phyloP scores from a whole-genome alignment of 495 filamentous ascomycete species.

The Penicillium macrosclerotiorum region DNA sequence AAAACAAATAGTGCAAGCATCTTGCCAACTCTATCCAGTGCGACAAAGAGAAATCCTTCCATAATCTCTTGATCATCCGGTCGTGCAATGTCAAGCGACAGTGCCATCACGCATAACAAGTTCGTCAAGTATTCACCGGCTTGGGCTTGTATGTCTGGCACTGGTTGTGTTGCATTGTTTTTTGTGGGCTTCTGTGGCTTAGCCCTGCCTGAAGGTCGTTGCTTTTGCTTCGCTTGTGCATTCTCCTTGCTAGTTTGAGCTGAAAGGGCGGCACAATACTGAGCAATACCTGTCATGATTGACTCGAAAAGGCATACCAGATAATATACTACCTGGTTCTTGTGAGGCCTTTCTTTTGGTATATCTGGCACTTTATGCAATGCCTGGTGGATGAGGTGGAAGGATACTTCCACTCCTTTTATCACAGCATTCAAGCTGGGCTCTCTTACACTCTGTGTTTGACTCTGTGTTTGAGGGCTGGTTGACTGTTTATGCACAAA shows the following conservation, averaged over 20 bases:
- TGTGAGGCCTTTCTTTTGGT: slow-evolving; percentile 10
- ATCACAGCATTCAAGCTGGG: slow-evolving; percentile 16
- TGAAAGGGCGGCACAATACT: slow-evolving; percentile 24
- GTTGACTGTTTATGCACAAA: too few relatives aligned
- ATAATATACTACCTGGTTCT: slow-evolving; percentile 34
- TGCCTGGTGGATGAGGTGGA: slow-evolving; percentile 24
- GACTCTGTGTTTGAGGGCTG: not conserved
- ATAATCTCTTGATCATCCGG: slow-evolving; percentile 29
- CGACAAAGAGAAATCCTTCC: slow-evolving; percentile 38
- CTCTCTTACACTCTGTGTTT: slow-evolving; percentile 1
- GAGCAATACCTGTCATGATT: slow-evolving; percentile 29
- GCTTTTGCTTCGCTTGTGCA: too few relatives aligned
- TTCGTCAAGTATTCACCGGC: slow-evolving; percentile 19
- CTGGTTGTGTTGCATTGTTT: not conserved
- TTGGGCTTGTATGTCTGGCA: slow-evolving; percentile 4
- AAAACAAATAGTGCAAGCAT: slow-evolving; percentile 41
- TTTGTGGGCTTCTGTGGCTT: not conserved
- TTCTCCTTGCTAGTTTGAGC: too few relatives aligned
- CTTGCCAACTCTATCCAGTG: slow-evolving; percentile 36
- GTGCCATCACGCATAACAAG: slow-evolving; percentile 29
- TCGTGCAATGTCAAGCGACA: slow-evolving; percentile 23
- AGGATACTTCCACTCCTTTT: slow-evolving; percentile 22
- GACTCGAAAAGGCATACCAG: slow-evolving; percentile 42
- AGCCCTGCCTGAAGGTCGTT: too few relatives aligned
- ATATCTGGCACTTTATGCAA: slow-evolving; percentile 32